These are phyloP conservation scores for Aspergillus campestris DNA, from an alignment of 495 filamentous ascomycete species.

Conservation along the genomic window DNA sequence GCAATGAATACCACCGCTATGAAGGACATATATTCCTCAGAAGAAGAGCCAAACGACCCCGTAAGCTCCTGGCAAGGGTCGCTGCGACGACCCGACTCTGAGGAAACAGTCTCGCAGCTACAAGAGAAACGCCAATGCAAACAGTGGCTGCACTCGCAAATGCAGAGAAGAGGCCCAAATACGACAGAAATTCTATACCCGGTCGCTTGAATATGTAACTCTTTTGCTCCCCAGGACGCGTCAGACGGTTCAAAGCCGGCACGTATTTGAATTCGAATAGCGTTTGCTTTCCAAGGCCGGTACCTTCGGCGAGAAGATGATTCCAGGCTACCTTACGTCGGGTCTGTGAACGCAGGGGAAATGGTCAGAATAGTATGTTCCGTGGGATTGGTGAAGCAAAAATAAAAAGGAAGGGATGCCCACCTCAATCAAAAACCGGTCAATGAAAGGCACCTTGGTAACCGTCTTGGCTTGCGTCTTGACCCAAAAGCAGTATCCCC, in stretches of 20 bases:
- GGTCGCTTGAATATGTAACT: conserved; percentile 13
- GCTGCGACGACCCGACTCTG: too few relatives aligned
- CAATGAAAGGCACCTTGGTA: conserved; percentile 46
- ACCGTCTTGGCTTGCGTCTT: conserved; percentile 43
- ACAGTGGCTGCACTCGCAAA: too few relatives aligned
- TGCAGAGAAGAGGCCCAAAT: too few relatives aligned
- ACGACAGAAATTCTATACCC: conserved; percentile 12
- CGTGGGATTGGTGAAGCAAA: too few relatives aligned
- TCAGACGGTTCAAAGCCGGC: conserved; percentile 32
- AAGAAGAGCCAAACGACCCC: too few relatives aligned
- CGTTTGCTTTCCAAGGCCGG: conserved; percentile 45
- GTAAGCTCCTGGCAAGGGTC: too few relatives aligned
- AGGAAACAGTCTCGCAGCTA: too few relatives aligned
- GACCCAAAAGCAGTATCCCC: conserved; percentile 63
- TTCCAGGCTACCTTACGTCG: conserved; percentile 42
- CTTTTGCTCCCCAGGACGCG: conserved; percentile 16
- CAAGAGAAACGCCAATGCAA: too few relatives aligned
- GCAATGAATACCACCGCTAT: too few relatives aligned
- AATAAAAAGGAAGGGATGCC: too few relatives aligned
- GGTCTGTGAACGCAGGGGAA: conserved; percentile 9
- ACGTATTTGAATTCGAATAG: conserved; percentile 56
- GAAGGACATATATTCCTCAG: too few relatives aligned
- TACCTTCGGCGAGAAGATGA: conserved; percentile 44
- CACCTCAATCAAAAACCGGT: conserved; percentile 45
- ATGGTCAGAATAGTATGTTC: background rate